phyloP scores from a whole-genome alignment of 2,329 filamentous ascomycete genomes.

The Orbilia javanica region DNA sequence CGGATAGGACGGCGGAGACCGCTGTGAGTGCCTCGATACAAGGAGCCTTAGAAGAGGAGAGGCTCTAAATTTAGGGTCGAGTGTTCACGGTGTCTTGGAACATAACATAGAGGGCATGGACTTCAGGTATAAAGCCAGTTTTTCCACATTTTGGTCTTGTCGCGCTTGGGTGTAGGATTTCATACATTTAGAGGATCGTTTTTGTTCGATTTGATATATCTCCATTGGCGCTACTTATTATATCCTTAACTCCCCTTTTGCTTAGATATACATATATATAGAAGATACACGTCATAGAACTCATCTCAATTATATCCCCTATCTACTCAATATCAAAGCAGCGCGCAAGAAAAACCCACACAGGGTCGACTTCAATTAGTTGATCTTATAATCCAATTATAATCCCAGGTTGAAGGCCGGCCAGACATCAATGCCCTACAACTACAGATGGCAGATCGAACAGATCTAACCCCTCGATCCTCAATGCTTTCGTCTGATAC shows the following conservation, averaged over 20 bases:
- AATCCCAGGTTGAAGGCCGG: background rate
- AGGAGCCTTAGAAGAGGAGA: slow-evolving; percentile 24
- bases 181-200: background rate
- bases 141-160: background rate
- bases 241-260: no score
- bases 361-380: background rate
- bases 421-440: background rate
- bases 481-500: background rate
- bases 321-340: no score
- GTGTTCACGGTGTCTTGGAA: background rate
- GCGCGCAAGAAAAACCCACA: no score
- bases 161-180: background rate
- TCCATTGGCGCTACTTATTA: background rate
- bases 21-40: background rate
- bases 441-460: background rate
- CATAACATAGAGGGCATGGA: background rate
- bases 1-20: slow-evolving; percentile 39
- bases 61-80: background rate
- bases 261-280: background rate
- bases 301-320: no score
- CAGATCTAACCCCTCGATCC: background rate
- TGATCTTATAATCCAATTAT: no score
- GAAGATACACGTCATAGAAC: background rate
- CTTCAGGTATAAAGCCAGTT: background rate
- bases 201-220: background rate